Conservation (phyloP, 2,329 filamentous ascomycete genomes). For the Fusarium neocosmosporiellum region DNA sequence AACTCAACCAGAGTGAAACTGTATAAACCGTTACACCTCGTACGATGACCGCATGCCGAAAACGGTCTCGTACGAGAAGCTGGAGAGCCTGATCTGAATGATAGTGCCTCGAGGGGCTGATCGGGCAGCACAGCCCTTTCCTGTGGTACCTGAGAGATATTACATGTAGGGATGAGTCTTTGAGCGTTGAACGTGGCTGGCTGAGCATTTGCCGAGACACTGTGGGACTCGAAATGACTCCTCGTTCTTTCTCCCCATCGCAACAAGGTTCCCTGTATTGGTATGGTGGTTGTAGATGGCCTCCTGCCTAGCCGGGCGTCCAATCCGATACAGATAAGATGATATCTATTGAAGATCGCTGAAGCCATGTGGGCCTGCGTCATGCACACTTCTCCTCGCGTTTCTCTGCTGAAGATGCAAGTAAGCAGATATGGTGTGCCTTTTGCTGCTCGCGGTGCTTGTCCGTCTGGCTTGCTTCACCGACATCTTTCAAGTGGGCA, state of each 20-base stretch:
- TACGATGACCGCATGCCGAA: neutral
- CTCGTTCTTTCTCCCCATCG: neutral
- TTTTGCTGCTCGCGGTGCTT: neutral
- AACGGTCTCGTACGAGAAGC: neutral
- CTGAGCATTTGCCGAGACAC: slow-evolving; percentile 9
- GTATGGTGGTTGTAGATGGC: neutral
- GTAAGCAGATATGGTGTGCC: neutral
- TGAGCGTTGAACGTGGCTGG: neutral
- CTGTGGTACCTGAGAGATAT: neutral
- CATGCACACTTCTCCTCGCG: neutral
- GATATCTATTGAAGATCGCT: neutral
- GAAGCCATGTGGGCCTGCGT: neutral
- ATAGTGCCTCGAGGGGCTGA: neutral
- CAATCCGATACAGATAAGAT: neutral
- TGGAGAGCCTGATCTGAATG: neutral
- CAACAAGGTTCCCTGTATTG: neutral
- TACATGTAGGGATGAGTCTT: neutral
- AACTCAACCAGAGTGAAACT: neutral
- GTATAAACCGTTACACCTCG: neutral
- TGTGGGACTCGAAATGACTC: slow-evolving; percentile 18
- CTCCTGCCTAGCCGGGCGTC: neutral
- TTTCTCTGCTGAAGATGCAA: neutral
- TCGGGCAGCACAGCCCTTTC: neutral
- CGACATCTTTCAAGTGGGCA: neutral
- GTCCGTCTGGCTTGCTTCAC: neutral